Evolutionary conservation across 768 basidiomycete genomes (phyloP).

Genomic region (Thelephora aurantiotincta): DNA sequence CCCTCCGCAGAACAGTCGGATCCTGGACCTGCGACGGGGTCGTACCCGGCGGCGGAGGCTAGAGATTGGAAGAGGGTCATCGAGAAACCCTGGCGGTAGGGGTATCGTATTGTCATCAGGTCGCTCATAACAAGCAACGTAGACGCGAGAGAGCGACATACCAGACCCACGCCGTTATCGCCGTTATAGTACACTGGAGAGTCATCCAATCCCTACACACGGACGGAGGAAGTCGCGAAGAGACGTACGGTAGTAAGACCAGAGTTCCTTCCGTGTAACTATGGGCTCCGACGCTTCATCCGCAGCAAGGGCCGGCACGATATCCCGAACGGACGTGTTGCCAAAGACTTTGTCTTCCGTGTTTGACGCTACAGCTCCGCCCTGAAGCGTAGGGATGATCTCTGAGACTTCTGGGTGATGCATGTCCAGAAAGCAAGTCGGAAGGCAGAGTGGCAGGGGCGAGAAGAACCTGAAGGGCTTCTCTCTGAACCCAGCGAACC

Average conservation of each 20-base stretch:
- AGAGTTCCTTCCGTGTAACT: neutral
- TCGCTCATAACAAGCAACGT: neutral
- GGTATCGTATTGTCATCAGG: too few species aligned
- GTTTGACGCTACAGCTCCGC: too few species aligned
- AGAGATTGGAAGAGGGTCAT: constrained; percentile 66
- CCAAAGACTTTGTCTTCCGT: too few species aligned
- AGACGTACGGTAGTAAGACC: neutral
- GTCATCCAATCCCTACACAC: neutral
- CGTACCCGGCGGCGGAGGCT: constrained; percentile 59
- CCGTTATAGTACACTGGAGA: constrained; percentile 67
- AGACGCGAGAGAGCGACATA: too few species aligned
- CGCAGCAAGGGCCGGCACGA: neutral
- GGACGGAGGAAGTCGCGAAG: neutral
- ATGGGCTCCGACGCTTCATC: neutral
- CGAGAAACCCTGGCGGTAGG: constrained; percentile 25
- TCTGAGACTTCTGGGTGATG: too few species aligned
- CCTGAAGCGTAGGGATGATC: too few species aligned
- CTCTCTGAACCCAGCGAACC: too few species aligned
- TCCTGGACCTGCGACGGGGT: constrained; percentile 54
- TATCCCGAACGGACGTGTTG: too few species aligned
- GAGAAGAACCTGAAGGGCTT: too few species aligned
- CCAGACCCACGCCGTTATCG: constrained; percentile 59
- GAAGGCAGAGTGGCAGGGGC: too few species aligned
- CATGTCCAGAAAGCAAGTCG: too few species aligned
- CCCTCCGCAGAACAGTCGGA: constrained; percentile 44